These are phyloP conservation scores for Aspergillus brasiliensis DNA, from an alignment of 2,329 filamentous ascomycete species.

Conservation along the genomic window DNA sequence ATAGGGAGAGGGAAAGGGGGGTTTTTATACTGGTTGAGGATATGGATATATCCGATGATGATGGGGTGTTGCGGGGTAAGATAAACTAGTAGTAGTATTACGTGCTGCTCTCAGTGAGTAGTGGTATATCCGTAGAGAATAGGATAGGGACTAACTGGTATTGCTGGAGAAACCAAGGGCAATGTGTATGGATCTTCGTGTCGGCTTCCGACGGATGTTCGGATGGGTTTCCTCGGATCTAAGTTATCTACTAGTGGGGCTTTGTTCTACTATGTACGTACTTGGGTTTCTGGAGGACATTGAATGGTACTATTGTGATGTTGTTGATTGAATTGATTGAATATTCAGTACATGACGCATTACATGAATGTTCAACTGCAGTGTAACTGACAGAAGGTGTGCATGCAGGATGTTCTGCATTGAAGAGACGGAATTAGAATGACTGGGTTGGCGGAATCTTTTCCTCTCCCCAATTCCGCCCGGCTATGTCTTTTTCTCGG, in stretches of 20 bases:
- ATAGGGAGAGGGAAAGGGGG: background rate
- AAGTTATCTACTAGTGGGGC: no score
- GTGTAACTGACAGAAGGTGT: background rate
- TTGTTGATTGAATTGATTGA: background rate
- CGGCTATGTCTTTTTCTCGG: background rate
- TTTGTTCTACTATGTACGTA: no score
- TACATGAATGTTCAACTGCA: background rate
- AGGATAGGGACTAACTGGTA: background rate
- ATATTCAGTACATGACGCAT: background rate
- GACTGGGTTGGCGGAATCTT: background rate
- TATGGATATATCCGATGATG: constrained; percentile 4
- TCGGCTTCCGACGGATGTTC: constrained; percentile 9
- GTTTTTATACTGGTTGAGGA: background rate
- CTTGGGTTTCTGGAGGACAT: no score
- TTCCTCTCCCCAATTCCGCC: constrained; percentile 4
- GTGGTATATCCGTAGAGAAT: background rate
- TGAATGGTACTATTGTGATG: no score
- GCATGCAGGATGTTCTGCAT: background rate
- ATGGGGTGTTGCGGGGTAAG: constrained; percentile 7
- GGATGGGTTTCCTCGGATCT: background rate
- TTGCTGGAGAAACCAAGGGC: background rate
- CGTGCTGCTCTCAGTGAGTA: background rate
- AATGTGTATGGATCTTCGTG: no score
- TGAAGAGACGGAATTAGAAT: background rate
- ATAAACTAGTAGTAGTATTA: background rate